Percentiles rank a stretch among this genome's conserved stretches.
These are phyloP conservation scores for Plasmodium knowlesi DNA, from an alignment of 169 alveolate genomes.

Conservation along the genomic window DNA sequence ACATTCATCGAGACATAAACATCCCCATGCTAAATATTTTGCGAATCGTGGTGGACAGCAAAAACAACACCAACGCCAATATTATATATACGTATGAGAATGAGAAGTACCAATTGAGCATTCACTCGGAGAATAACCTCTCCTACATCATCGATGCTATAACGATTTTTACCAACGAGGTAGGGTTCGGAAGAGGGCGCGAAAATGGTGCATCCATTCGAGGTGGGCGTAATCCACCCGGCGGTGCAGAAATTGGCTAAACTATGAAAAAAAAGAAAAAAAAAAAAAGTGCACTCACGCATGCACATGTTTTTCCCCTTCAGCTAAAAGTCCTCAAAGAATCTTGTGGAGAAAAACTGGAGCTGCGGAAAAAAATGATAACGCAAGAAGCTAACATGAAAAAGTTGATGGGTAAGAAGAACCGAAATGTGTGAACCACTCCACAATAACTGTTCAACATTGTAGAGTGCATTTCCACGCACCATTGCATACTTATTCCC, in stretches of 20 bases:
- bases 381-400: conserved; percentile 45
- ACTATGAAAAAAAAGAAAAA: too few relatives aligned
- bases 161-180: conserved; percentile 75
- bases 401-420: conserved; percentile 47
- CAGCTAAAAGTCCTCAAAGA: conserved; percentile 65
- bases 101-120: conserved; percentile 49
- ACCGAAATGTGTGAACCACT: neutral
- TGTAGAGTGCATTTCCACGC: neutral
- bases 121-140: conserved; percentile 53
- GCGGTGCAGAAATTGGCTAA: too few relatives aligned
- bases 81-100: conserved; percentile 65
- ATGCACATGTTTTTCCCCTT: neutral
- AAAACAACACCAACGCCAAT: conserved; percentile 59
- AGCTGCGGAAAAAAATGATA: conserved; percentile 45
- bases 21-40: conserved; percentile 61
- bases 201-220: neutral
- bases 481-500: neutral
- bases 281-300: neutral
- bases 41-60: conserved; percentile 62
- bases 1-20: conserved; percentile 73
- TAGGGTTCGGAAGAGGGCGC: neutral
- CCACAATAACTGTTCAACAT: neutral
- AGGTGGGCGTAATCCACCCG: neutral
- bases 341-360: conserved; percentile 53
- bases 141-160: conserved; percentile 73